phyloP scores from a whole-genome alignment of 2,329 filamentous ascomycete species.

The Teratosphaeria destructans region DNA sequence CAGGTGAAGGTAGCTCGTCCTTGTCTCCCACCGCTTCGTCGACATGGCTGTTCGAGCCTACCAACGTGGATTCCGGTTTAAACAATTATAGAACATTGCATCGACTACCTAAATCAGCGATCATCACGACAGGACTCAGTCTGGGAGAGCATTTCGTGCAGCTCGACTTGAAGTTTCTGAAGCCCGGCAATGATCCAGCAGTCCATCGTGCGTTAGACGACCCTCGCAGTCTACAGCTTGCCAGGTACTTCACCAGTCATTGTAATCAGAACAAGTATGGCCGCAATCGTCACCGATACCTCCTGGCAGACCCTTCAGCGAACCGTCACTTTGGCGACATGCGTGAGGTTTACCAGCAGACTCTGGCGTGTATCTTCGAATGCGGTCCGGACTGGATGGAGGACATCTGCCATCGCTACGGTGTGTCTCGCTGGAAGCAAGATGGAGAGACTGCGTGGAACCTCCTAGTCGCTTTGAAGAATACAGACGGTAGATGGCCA shows the following conservation, averaged over 20 bases:
- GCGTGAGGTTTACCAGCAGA: slow-evolving; percentile 33
- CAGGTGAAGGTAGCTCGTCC: slow-evolving; percentile 3
- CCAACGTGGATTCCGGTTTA: slow-evolving; percentile 23
- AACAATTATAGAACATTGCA: slow-evolving; percentile 25
- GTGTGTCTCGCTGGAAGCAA: slow-evolving; percentile 22
- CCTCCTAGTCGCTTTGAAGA: slow-evolving; percentile 28
- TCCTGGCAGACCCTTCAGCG: slow-evolving; percentile 17
- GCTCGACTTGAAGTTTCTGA: slow-evolving; percentile 32
- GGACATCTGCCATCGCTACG: slow-evolving; percentile 24
- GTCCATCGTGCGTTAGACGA: slow-evolving; percentile 9
- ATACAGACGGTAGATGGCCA: slow-evolving; percentile 24
- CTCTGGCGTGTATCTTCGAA: slow-evolving; percentile 30
- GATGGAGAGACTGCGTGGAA: slow-evolving; percentile 20
- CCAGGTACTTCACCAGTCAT: slow-evolving; percentile 24
- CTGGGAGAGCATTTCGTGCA: slow-evolving; percentile 30
- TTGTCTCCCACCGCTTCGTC: slow-evolving; percentile 8
- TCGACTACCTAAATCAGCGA: slow-evolving; percentile 12
- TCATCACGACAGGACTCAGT: slow-evolving; percentile 16
- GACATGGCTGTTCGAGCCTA: slow-evolving; percentile 23
- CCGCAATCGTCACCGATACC: slow-evolving; percentile 23
- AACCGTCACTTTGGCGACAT: slow-evolving; percentile 29
- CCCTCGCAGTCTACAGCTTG: slow-evolving; percentile 17
- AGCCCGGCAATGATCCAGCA: slow-evolving; percentile 7
- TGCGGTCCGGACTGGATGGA: slow-evolving; percentile 31
- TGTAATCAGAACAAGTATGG: slow-evolving; percentile 22